Percentiles rank a stretch among this genome's conserved stretches.
Conservation (phyloP, 495 filamentous ascomycete species). For the Cercophora sp. region DNA sequence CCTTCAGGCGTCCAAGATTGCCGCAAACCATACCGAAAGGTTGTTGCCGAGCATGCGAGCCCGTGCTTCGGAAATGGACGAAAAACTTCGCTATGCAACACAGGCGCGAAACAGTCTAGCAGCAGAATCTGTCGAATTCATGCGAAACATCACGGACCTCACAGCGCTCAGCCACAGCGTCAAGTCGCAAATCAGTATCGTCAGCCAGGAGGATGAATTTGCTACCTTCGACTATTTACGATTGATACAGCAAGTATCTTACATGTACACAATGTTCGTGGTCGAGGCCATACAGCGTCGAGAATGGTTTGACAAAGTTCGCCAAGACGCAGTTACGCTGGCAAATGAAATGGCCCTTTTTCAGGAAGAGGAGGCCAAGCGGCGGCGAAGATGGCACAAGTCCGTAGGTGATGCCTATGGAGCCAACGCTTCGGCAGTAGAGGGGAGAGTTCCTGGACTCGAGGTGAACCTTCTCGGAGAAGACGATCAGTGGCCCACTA, state of each 20-base stretch:
- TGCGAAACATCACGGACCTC: conserved; percentile 75
- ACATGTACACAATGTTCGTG: conserved; percentile 82
- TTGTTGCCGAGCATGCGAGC: conserved; percentile 76
- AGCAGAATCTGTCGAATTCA: conserved; percentile 59
- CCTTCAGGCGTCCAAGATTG: conserved; percentile 81
- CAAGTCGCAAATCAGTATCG: conserved; percentile 61
- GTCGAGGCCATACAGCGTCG: conserved; percentile 79
- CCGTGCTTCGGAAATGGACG: conserved; percentile 69
- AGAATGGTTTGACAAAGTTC: conserved; percentile 89
- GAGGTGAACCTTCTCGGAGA: conserved; percentile 83
- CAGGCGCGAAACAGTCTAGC: conserved; percentile 56
- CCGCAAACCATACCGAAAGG: conserved; percentile 78
- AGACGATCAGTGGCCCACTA: conserved; percentile 72
- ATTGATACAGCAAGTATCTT: conserved; percentile 73
- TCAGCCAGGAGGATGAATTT: conserved; percentile 65
- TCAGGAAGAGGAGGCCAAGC: conserved; percentile 84
- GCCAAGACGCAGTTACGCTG: conserved; percentile 73
- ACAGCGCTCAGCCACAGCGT: conserved; percentile 68
- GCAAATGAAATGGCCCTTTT: conserved; percentile 88
- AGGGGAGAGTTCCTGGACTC: conserved; percentile 61
- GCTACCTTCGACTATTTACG: conserved; percentile 73
- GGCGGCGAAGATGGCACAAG: conserved; percentile 87
- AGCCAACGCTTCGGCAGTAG: conserved; percentile 29
- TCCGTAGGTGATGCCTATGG: conserved; percentile 59
- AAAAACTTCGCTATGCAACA: conserved; percentile 62